Evolutionary conservation across 129 eudicot species (phyloP), one percentile per base, ranked within the genome.

Genomic region (Apium graveolens): DNA sequence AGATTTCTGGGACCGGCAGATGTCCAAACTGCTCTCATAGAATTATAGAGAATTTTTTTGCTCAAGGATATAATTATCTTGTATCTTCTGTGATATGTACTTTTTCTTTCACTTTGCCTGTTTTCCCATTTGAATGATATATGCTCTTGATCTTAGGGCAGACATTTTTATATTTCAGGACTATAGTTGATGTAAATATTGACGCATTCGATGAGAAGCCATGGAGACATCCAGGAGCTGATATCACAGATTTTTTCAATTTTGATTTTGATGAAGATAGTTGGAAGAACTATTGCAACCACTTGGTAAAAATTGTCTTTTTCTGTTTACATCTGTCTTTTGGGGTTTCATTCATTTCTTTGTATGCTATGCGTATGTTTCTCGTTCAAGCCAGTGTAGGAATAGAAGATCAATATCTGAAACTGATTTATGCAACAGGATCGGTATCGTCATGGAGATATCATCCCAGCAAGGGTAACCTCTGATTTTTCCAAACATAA

Each of bases 161-260:
- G 74, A 83, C 38, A 17, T 80, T 48, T 55, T 43, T 46, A 70
- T 78, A 37, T 77, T 83, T 32, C 90, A 90, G 97, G 91, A 89
- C 84, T 80, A 89, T 92, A 79, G 76, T 92, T 26, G 97, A 90
- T 85, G 88, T 90, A 74, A 84, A 88, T 76, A 85, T 90, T 74
- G 91, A 88, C 84, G 74, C 80, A 49, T 83, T 92, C 70, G 85
- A 85, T 76, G 81, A 71, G 57, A 92, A 90, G 83, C 87, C 84
- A 74, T 92, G 97, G 97, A 86, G 87, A 74, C 84, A 78, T 80
- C 85, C 91, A 13, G 93, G 82, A 41, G 85, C 81, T 65, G 91
- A 92, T 81, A 70, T 88, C 44, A 86, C 97, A 66, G 93, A 92
- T 82, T 92, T 78, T 78, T 92, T 92, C 80, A 92, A 90, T 83